phyloP scores from a whole-genome alignment of 139 green algal species.

The Pleodorina starrii region DNA sequence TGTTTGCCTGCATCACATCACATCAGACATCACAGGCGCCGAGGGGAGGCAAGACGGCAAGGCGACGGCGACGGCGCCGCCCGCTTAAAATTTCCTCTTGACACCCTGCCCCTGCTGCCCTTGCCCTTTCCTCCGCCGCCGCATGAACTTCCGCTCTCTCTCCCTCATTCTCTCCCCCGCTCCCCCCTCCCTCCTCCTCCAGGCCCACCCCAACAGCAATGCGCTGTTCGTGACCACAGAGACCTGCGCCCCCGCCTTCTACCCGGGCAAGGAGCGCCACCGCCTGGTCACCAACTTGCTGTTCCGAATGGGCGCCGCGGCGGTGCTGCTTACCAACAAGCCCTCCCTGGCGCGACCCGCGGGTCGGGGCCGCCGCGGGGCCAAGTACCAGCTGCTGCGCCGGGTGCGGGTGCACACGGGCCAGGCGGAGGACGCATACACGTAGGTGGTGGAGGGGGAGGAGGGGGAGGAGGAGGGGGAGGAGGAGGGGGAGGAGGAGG shows the following conservation, averaged over 20 bases:
- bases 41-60: too few species aligned
- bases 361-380: neutral
- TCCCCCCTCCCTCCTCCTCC: neutral
- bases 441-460: slow-evolving; percentile 25
- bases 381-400: slow-evolving; percentile 72
- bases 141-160: neutral
- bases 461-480: neutral
- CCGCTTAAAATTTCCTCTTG: too few species aligned
- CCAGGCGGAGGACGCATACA: slow-evolving; percentile 58
- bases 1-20: neutral
- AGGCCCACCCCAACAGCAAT: slow-evolving; percentile 71
- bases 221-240: slow-evolving; percentile 74
- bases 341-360: slow-evolving; percentile 48
- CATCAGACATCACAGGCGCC: too few species aligned
- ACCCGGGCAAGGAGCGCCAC: slow-evolving; percentile 67
- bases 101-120: neutral
- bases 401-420: slow-evolving; percentile 65
- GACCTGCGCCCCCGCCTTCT: slow-evolving; percentile 71
- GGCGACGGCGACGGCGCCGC: too few species aligned
- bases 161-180: neutral
- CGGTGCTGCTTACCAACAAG: slow-evolving; percentile 72
- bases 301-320: slow-evolving; percentile 58
- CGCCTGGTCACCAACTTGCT: slow-evolving; percentile 69
- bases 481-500: too few species aligned
- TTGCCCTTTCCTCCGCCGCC: neutral